phyloP scores from a whole-genome alignment of 345 rosid species.

The Physaria fendleri region DNA sequence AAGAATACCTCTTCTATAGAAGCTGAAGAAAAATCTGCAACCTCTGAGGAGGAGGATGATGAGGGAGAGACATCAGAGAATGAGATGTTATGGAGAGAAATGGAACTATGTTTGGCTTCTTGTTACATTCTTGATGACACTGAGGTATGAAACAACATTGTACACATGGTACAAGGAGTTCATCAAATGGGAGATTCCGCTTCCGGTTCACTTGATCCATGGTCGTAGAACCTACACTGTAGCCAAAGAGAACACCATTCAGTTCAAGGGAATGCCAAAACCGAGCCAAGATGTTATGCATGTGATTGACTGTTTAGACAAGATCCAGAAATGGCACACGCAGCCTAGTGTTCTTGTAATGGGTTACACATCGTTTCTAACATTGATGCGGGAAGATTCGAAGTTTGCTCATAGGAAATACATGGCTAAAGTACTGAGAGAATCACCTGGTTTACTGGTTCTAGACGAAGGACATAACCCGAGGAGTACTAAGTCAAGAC shows the following conservation, averaged over 20 bases:
- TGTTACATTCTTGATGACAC: conserved; percentile 61
- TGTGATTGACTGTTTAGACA: conserved; percentile 80
- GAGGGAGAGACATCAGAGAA: conserved; percentile 48
- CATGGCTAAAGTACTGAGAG: conserved; percentile 84
- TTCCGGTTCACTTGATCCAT: conserved; percentile 83
- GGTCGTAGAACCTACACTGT: conserved; percentile 67
- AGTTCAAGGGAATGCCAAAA: conserved; percentile 43
- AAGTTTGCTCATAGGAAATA: conserved; percentile 67
- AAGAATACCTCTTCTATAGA: conserved; percentile 35
- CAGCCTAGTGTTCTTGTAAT: conserved; percentile 91
- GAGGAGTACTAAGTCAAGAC: conserved; percentile 84
- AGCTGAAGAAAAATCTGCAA: conserved; percentile 26
- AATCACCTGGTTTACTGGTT: conserved; percentile 77
- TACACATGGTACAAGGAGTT: conserved; percentile 97
- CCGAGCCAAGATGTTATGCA: conserved; percentile 85
- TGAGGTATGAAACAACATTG: conserved; percentile 82
- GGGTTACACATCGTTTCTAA: conserved; percentile 89
- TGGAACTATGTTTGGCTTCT: conserved; percentile 75
- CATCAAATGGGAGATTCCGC: conserved; percentile 78
- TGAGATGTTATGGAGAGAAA: conserved; percentile 80
- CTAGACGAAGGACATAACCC: conserved; percentile 96
- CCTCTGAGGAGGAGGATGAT: conserved; percentile 43
- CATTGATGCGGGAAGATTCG: conserved; percentile 81
- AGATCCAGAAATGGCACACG: conserved; percentile 87
- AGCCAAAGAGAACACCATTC: conserved; percentile 36